phyloP scores from a whole-genome alignment of 129 eudicot genomes.

The Lactuca saligna region DNA sequence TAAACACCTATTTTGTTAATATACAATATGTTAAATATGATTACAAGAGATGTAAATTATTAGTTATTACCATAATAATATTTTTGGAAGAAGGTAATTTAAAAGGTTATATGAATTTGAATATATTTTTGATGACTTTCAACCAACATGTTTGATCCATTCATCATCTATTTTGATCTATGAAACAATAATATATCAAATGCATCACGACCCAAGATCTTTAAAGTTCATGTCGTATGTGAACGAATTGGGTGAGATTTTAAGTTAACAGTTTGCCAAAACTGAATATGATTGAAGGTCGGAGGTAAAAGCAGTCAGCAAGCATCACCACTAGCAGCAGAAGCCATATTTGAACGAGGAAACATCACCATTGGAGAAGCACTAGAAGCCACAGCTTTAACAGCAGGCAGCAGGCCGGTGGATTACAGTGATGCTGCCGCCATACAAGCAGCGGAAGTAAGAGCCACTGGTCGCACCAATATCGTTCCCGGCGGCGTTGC shows the following conservation, averaged over 20 bases:
- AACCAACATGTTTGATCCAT: no score
- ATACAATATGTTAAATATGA: no score
- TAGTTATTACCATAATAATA: no score
- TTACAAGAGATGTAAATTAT: no score
- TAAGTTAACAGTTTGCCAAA: not conserved
- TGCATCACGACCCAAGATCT: not conserved
- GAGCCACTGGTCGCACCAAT: conserved; percentile 97
- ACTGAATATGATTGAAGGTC: conserved; percentile 24
- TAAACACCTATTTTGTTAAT: no score
- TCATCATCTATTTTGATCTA: no score
- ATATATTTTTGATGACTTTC: no score
- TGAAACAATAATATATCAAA: no score
- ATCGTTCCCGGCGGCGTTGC: conserved; percentile 97
- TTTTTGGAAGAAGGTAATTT: no score
- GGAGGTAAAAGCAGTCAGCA: conserved; percentile 23
- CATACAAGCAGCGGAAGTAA: conserved; percentile 95
- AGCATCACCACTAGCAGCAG: conserved; percentile 28
- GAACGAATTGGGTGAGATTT: conserved; percentile 12
- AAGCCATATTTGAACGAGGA: conserved; percentile 33
- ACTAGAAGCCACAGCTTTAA: conserved; percentile 90
- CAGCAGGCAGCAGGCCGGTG: conserved; percentile 74
- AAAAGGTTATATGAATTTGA: no score
- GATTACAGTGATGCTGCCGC: conserved; percentile 98
- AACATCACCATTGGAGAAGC: conserved; percentile 91
- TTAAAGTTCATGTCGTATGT: not conserved